Conservation (phyloP, 345 rosid species). For the Turritis glabra region DNA sequence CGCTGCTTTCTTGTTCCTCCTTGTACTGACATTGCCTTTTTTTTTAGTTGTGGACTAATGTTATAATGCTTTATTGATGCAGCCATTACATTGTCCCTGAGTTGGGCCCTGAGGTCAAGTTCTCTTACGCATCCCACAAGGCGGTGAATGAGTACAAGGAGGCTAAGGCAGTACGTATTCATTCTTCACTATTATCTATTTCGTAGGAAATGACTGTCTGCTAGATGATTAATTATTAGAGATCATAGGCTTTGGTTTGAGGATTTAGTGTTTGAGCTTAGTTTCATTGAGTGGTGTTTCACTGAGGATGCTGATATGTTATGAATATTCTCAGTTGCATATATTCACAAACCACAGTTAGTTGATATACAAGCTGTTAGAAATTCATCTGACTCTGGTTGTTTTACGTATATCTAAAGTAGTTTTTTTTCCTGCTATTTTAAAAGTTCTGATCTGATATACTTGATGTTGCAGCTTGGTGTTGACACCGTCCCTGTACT, state of each 20-base stretch:
- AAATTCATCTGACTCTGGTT: neutral
- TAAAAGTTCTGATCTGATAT: neutral
- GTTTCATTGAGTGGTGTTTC: neutral
- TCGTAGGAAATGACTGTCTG: neutral
- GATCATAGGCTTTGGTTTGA: neutral
- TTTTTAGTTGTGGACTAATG: conserved; percentile 8
- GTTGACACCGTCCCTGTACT: conserved; percentile 89
- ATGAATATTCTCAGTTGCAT: neutral
- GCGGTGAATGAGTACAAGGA: conserved; percentile 93
- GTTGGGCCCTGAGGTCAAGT: conserved; percentile 88
- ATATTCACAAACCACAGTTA: neutral
- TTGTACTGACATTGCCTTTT: neutral
- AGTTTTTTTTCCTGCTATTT: neutral
- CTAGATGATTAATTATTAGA: neutral
- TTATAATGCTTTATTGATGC: conserved; percentile 28
- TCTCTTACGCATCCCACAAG: conserved; percentile 96
- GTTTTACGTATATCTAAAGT: neutral
- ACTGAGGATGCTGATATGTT: neutral
- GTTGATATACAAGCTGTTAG: neutral
- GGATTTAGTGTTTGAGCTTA: conserved; percentile 8
- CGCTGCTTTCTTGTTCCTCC: neutral
- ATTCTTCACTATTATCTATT: conserved; percentile 20
- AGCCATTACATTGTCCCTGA: conserved; percentile 98
- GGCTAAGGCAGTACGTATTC: conserved; percentile 84
- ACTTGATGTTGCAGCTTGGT: conserved; percentile 63